Base-by-base conservation (phyloP, 2,329 filamentous ascomycete genomes). In the Cryphonectria radicalis region DNA sequence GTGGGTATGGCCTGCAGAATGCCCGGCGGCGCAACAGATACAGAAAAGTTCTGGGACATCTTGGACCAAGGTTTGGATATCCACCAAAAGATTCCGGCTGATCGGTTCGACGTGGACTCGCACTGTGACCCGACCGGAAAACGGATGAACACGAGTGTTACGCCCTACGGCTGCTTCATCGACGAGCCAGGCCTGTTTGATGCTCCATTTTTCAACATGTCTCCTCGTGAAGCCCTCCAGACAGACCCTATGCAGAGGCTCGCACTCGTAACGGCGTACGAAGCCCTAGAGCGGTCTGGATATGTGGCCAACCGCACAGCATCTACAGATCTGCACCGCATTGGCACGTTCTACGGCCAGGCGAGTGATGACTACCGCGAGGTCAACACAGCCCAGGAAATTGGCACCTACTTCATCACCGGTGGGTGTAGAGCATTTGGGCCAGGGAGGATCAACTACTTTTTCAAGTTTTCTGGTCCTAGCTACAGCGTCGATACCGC, bases 281-380 rank as follows among this genome's bases (percentile, higher is more conserved):
- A 92, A 74, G 90, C 90, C 0, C 82, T 92, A 35, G 90, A 93
- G 77, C 88, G 89, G 83, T 88, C 88, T 32, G 90, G 90, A 0
- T 87, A 90, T 73, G 88, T 91, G 1, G 87, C 89, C 0, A 88
- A 90, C 75, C 83, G 88, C 65, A 91, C 88, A 0, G 87, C 89
- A 0, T 90, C 89, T 0, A 91, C 89, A 62, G 37, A 63, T 10
- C 50, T 43, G 17, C 46, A 69, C 28, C 79, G 84, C 0, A 89
- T 93, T 46, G 92, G 92, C 53, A 91, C 90, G 0, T 94, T 92
- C 77, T 94, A 93, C 72, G 92, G 92, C 37, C 89, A 92, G 77
- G 92, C 92, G 1, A 92, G 90, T 66, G 91, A 94, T 73, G 92
- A 94, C 77, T 94, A 90, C 87, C 86, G 90, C 82, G 92, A 94